Base-by-base conservation (phyloP, 371 early-diverging fungal species). In the Thermomucor indicae-seudaticae region DNA sequence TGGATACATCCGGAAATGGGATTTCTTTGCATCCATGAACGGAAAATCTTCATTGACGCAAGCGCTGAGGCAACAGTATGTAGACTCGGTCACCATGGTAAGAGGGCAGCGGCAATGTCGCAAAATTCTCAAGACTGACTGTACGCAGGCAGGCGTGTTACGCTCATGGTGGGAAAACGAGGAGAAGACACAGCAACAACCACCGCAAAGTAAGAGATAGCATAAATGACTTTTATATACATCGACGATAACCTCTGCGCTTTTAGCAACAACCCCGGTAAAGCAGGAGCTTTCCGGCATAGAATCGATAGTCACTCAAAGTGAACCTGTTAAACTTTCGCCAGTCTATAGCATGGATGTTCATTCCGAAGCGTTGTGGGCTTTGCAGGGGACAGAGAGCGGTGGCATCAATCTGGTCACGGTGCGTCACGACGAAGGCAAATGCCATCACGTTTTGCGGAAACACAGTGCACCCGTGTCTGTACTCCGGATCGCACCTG, bases 341-440 rank as follows among this genome's bases (percentile, higher is more conserved):
- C 91, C 96, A 1, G 95, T 93, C 1, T 92, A 86, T 61, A 91
- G 93, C 57, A 44, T 97, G 49, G 95, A 79, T 32, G 87, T 95
- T 23, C 94, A 97, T 8, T 92, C 98, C 1, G 90, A 94, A 57
- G 98, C 89, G 0, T 50, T 89, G 23, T 95, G 92, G 91, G 72
- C 80, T 31, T 59, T 92, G 7, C 79, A 84, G n/a, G 95, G 94
- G 0, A 72, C 83, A 46, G 88, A 88, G 70, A 88, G 83, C 56
- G 96, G 97, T 2, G 70, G 76, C 5, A 87, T 97, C 43, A 92
- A 90, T 54, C 64, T 97, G 29, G 92, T 85, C 72, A 83, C 90
- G 3, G 87, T 93, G 4, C 77, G 98, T 41, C 93, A 95, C 55
- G 96, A 97, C 51, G 97, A 97, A 67, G 98, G 98, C 2, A 80